Evolutionary conservation across 2,329 filamentous ascomycete species (phyloP).

Genomic region (Penicillium janthinellum): DNA sequence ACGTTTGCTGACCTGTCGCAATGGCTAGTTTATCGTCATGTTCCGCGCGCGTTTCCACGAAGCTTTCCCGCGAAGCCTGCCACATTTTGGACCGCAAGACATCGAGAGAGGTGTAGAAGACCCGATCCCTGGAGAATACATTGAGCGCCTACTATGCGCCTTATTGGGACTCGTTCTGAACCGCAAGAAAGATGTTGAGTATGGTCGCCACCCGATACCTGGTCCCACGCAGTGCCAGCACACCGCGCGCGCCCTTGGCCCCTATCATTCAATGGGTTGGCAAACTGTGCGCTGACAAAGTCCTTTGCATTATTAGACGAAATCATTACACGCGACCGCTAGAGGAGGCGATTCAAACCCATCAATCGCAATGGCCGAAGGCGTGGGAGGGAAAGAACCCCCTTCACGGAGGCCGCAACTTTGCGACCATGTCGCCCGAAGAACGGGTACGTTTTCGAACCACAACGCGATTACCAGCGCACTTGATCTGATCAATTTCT

Average conservation of each 20-base stretch:
- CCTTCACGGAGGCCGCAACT: conserved; percentile 75
- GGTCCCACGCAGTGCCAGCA: conserved; percentile 13
- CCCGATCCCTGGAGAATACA: conserved; percentile 75
- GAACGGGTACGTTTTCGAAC: conserved; percentile 67
- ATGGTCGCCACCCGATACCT: conserved; percentile 49
- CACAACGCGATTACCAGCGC: neutral
- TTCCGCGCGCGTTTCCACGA: conserved; percentile 93
- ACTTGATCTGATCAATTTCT: conserved; percentile 8
- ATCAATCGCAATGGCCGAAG: conserved; percentile 85
- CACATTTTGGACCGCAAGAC: conserved; percentile 93
- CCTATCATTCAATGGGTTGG: conserved; percentile 7
- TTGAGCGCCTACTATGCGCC: conserved; percentile 86
- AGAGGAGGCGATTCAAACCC: conserved; percentile 84
- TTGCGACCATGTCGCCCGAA: conserved; percentile 77
- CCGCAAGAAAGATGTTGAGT: conserved; percentile 99
- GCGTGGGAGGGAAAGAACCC: conserved; percentile 84
- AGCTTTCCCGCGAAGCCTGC: conserved; percentile 80
- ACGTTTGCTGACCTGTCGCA: conserved; percentile 39
- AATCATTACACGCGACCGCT: conserved; percentile 91
- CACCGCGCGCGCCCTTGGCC: conserved; percentile 16
- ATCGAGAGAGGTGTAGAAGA: conserved; percentile 85
- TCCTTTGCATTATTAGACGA: conserved; percentile 58
- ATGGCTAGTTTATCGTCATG: conserved; percentile 88
- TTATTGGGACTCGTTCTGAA: conserved; percentile 86
- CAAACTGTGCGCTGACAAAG: conserved; percentile 33